phyloP scores from a whole-genome alignment of 805 yeast genomes.

The Kodamaea kaohsiungensis region DNA sequence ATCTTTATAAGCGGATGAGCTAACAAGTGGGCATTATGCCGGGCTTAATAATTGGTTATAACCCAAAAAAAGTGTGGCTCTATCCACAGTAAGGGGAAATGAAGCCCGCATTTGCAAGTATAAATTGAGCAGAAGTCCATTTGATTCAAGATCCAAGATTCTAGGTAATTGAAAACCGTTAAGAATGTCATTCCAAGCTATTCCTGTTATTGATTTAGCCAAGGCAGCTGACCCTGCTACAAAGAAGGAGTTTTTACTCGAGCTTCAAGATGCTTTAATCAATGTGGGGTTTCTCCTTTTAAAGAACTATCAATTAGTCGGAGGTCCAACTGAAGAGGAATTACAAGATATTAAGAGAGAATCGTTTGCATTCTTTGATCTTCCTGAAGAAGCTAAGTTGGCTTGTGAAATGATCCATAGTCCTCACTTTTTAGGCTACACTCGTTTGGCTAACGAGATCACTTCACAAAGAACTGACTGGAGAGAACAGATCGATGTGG shows the following conservation, averaged over 20 bases:
- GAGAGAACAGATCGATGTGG: constrained; percentile 65
- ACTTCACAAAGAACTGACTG: constrained; percentile 55
- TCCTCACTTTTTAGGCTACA: constrained; percentile 61
- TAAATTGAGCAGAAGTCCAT: too few relatives aligned
- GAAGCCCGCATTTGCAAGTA: background rate
- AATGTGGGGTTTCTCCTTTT: constrained; percentile 57
- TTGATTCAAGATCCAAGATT: too few relatives aligned
- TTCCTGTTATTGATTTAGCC: constrained; percentile 49
- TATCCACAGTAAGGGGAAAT: too few relatives aligned
- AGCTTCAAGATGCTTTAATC: constrained; percentile 48
- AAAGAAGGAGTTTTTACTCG: constrained; percentile 43
- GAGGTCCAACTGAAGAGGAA: constrained; percentile 44
- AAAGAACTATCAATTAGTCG: constrained; percentile 30
- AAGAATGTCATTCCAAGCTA: constrained; percentile 35
- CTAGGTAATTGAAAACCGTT: background rate
- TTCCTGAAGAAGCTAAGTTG: constrained; percentile 47
- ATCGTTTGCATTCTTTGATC: constrained; percentile 44
- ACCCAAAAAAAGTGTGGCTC: background rate
- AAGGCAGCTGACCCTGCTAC: constrained; percentile 43
- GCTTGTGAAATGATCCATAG: constrained; percentile 53
- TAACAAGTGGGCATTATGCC: too few relatives aligned
- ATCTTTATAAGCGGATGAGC: too few relatives aligned
- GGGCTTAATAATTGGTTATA: too few relatives aligned
- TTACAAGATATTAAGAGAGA: constrained; percentile 39
- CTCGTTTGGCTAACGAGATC: constrained; percentile 56